Base-by-base conservation (phyloP, 305 asterid species). In the Lippia alba region DNA sequence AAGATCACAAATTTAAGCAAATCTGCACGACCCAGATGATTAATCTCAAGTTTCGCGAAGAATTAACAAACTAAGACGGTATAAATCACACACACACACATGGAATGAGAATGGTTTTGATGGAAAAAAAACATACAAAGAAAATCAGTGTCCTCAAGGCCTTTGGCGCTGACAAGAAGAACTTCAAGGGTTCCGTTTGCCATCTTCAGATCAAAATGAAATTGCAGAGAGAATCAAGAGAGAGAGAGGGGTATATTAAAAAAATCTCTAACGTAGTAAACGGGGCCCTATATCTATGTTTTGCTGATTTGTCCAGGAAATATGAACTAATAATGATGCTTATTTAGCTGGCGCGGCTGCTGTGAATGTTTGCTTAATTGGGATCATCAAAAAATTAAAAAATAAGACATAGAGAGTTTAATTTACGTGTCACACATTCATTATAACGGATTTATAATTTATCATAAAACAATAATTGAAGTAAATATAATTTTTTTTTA, bases 181-280 rank as follows among this genome's bases (percentile, higher is more conserved):
- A 93, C 96, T 82, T 93, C 96, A 67, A 93, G 96, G 79, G 94
- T 93, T 58, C 98, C 98, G 6, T 63, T 82, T 0, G 88, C 70
- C 98, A 91, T 93, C 74, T 60, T 80, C 56, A 53, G 78, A 83
- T 79, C 46, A 58, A 69, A 69, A 46, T 3, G 66, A 24, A 71
- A 54, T 14, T 18, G 57, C 20, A 6, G 56, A 76, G 69, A 50
- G 34, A 39, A 55, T 64, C 5, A 8, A 41, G 54, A 44, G 46
- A 33, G 48, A 46, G 66, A 8, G 14, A 0, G 54, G 3, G 8
- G 17, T 63, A 20, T 32, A 18, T 32, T 68, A 4, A 45, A 46
- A 68, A 41, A 49, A 68, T 16, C 15, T 59, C 24, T 24, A 41
- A 54, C 65, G n/a, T n/a, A n/a, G n/a, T n/a, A n/a, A n/a, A n/a